phyloP scores from a whole-genome alignment of 1,284 basidiomycete species.

The Vanrija sp. region DNA sequence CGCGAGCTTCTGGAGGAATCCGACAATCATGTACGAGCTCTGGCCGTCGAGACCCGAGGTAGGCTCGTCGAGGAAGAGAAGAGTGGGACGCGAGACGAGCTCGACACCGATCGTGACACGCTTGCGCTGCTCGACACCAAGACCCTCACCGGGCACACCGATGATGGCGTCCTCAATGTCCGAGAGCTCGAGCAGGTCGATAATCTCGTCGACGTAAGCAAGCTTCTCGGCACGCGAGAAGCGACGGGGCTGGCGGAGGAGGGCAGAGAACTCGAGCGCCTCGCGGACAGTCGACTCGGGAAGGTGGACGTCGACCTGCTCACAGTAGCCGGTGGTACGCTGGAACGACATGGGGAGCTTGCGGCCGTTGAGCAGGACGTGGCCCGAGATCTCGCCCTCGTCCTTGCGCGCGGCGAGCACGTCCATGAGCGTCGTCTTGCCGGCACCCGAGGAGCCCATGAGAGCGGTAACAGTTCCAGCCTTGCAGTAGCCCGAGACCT shows the following conservation, averaged over 20 bases:
- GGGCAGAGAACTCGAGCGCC: conserved; percentile 73
- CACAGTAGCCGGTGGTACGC: conserved; percentile 51
- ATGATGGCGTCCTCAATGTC: conserved; percentile 53
- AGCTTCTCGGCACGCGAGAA: conserved; percentile 57
- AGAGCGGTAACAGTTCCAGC: conserved; percentile 52
- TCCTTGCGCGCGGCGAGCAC: conserved; percentile 49
- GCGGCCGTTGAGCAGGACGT: conserved; percentile 52
- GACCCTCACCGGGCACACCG: conserved; percentile 49
- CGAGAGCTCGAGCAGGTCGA: conserved; percentile 52
- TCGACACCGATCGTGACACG: conserved; percentile 55
- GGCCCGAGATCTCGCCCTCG: conserved; percentile 41
- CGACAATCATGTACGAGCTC: conserved; percentile 57
- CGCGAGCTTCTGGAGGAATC: conserved; percentile 55
- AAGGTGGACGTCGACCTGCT: conserved; percentile 38
- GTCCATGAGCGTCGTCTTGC: conserved; percentile 50
- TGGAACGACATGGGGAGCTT: conserved; percentile 51
- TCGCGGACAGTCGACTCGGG: conserved; percentile 60
- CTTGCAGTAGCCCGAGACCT: conserved; percentile 53
- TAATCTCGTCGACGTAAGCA: conserved; percentile 53
- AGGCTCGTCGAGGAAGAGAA: conserved; percentile 51
- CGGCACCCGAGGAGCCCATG: conserved; percentile 48
- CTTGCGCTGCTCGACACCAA: conserved; percentile 48
- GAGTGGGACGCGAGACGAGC: conserved; percentile 34
- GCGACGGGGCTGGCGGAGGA: conserved; percentile 67
- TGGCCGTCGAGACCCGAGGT: conserved; percentile 57